These are phyloP conservation scores for Pseudopediastrum boryanum DNA, from an alignment of 139 green algal species.

Conservation along the genomic window DNA sequence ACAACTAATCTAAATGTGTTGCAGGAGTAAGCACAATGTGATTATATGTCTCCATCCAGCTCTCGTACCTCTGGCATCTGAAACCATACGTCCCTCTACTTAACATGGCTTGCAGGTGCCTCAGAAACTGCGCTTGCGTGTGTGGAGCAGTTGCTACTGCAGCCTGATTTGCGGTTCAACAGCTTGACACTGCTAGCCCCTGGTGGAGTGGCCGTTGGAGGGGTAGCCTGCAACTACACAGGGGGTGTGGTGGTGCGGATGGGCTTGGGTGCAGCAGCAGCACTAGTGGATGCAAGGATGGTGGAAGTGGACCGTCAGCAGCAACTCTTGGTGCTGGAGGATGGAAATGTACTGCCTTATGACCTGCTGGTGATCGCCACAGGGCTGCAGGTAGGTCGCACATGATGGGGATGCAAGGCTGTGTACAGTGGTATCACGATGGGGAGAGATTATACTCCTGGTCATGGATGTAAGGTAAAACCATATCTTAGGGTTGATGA, in stretches of 20 bases:
- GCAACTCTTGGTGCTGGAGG: conserved; percentile 49
- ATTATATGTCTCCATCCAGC: background rate
- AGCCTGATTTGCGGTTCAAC: conserved; percentile 56
- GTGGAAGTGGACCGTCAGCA: conserved; percentile 50
- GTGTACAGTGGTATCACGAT: no score
- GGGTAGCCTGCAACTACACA: conserved; percentile 52
- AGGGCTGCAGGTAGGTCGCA: conserved; percentile 56
- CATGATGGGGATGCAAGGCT: no score
- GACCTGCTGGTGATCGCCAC: conserved; percentile 59
- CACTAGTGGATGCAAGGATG: conserved; percentile 61
- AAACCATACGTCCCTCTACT: background rate
- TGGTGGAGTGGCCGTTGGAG: conserved; percentile 42
- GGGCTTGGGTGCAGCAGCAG: conserved; percentile 59
- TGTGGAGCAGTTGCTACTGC: conserved; percentile 67
- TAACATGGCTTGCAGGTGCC: conserved; percentile 66
- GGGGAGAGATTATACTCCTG: no score
- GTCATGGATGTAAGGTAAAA: no score
- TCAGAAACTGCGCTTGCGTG: conserved; percentile 64
- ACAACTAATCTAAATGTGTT: background rate
- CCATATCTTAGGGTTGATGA: no score
- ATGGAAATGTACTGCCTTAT: conserved; percentile 51
- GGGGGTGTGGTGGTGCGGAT: conserved; percentile 26
- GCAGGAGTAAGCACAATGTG: background rate
- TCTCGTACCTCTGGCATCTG: background rate
- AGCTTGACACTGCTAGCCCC: conserved; percentile 69